Conservation (phyloP, 2,329 filamentous ascomycete species). For the Fusarium sp. region DNA sequence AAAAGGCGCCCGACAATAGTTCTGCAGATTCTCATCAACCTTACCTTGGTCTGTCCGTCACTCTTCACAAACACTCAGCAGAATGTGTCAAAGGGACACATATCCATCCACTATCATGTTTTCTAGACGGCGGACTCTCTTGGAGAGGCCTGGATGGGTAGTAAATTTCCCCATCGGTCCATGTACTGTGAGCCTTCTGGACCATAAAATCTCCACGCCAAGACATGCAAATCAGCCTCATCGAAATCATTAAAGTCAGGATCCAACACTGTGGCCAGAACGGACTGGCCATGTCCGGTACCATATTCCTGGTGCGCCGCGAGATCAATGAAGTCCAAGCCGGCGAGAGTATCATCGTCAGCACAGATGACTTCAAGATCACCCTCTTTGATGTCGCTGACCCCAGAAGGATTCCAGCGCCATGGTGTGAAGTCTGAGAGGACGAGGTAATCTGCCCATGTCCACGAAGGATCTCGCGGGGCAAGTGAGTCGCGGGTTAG, state of each 20-base stretch:
- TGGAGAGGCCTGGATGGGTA: not conserved
- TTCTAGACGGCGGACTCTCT: not conserved
- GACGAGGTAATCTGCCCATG: not conserved
- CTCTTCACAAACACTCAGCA: no score
- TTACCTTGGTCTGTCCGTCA: no score
- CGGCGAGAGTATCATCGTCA: no score
- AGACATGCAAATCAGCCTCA: not conserved
- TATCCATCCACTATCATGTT: no score
- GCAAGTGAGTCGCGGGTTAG: not conserved
- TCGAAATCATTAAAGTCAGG: not conserved
- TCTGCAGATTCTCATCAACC: no score
- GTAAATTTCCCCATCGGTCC: not conserved
- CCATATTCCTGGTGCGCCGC: accelerated
- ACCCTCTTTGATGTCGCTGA: not conserved
- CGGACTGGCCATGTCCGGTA: not conserved
- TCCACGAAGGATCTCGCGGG: not conserved
- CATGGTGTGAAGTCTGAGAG: not conserved
- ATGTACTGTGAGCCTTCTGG: not conserved
- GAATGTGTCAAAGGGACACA: no score
- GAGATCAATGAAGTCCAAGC: no score
- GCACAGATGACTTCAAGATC: not conserved
- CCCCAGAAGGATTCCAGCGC: not conserved
- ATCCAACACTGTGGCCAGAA: not conserved
- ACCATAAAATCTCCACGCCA: not conserved
- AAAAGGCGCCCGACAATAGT: no score